phyloP scores from a whole-genome alignment of 306 rosid species.

The Argentina anserina region DNA sequence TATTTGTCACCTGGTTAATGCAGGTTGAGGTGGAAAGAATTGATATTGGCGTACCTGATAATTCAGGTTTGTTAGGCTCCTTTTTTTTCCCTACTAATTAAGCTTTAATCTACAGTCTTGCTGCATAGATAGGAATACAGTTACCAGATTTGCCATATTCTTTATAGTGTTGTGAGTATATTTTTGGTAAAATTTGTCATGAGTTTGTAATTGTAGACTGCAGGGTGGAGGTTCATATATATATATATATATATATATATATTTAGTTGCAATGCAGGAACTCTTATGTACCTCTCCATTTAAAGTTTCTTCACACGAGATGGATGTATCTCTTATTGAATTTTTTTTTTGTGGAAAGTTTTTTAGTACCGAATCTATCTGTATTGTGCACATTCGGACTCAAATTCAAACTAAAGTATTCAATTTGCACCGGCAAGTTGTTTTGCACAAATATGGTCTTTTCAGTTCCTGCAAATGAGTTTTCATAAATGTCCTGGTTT shows the following conservation, averaged over 20 bases:
- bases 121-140: neutral
- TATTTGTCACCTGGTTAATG: conserved; percentile 16
- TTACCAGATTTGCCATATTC: neutral
- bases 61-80: conserved; percentile 43
- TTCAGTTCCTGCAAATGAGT: neutral
- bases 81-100: neutral
- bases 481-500: neutral
- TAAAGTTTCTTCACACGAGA: neutral
- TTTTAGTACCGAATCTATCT: neutral
- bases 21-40: conserved; percentile 94
- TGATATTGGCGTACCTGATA: conserved; percentile 69
- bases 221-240: neutral
- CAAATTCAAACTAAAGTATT: neutral
- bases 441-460: neutral
- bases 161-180: too few relatives aligned
- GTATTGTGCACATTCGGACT: neutral
- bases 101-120: neutral
- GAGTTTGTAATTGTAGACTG: neutral
- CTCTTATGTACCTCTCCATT: neutral
- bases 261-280: neutral
- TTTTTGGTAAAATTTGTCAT: neutral
- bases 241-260: too few relatives aligned
- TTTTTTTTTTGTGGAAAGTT: neutral
- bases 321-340: neutral
- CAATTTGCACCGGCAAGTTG: neutral